Evolutionary conservation across 768 basidiomycete genomes (phyloP).

Genomic region (Tricholoma matsutake): DNA sequence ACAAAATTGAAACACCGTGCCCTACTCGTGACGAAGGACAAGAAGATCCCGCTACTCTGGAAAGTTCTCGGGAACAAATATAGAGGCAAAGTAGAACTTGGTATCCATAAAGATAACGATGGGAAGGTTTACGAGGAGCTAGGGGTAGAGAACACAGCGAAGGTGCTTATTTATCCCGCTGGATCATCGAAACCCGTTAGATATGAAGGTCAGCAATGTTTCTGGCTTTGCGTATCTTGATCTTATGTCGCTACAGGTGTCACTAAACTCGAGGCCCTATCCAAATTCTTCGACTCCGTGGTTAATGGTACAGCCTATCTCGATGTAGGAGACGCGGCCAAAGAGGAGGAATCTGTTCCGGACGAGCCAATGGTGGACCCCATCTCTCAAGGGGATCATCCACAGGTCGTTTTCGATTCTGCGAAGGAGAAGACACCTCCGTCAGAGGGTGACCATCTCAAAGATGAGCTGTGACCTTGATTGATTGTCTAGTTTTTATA

Average conservation of each 20-base stretch:
- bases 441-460: conserved; percentile 5
- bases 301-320: conserved; percentile 67
- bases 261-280: conserved; percentile 71
- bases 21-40: conserved; percentile 72
- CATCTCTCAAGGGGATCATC: background rate
- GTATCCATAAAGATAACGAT: conserved; percentile 61
- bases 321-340: conserved; percentile 37
- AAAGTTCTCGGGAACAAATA: conserved; percentile 75
- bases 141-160: conserved; percentile 61
- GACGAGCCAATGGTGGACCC: conserved; percentile 30
- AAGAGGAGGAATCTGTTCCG: conserved; percentile 38
- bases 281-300: conserved; percentile 69
- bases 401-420: conserved; percentile 5
- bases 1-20: conserved; percentile 46
- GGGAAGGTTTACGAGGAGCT: conserved; percentile 55
- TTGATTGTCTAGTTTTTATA: background rate
- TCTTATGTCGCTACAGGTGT: conserved; percentile 41
- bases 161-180: conserved; percentile 68
- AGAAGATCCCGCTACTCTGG: conserved; percentile 77
- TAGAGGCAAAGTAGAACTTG: conserved; percentile 58
- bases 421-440: conserved; percentile 6
- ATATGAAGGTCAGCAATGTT: conserved; percentile 57
- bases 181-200: conserved; percentile 53
- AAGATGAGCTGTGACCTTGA: conserved; percentile 18
- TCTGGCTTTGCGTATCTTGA: background rate